Base-by-base conservation (phyloP, 768 basidiomycete genomes). In the Candolleomyces aberdarensis region DNA sequence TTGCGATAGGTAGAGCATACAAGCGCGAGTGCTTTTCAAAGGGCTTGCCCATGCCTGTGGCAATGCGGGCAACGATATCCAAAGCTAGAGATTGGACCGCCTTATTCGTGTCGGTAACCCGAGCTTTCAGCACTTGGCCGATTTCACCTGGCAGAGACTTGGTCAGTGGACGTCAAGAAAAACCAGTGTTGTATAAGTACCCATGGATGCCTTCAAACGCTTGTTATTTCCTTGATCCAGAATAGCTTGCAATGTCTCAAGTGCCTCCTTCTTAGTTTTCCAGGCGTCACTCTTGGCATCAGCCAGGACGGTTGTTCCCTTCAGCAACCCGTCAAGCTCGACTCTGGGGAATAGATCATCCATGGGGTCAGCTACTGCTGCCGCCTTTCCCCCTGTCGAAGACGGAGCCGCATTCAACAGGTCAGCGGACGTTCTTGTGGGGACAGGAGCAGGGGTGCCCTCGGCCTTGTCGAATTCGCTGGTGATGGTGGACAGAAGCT, bases 311-410 rank as follows among this genome's bases (percentile, higher is more conserved):
- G 87, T 86, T 0, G 93, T 93, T 22, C 89, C 89, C 64, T 89
- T 89, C 57, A 98, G 78, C 26, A 99, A 74, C 57, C 84, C 80
- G 65, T 98, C 96, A 44, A 98, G 79, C 67, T 99, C 97, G 44
- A 98, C 91, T 31, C 97, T 86, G 29, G 97, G 97, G 72, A 97
- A 96, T 44, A 99, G 79, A 52, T 97, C 95, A 65, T 98, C 97
- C 64, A 98, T 69, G 11, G 96, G 86, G 72, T 98, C 94, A 29
- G 64, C 71, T 39, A 76, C 75, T 10, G 70, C 74, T 52, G 71
- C 74, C 50, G 78, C 82, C 39, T 78, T 73, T 14, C 78, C 74
- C n/a, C 76, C 69, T 13, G 78, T 72, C 10, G 78, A 70, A 6
- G 78, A 71, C 0, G 81, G 67, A 5, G 76, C 76, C 60, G 85